Evolutionary conservation across 169 alveolate genomes (phyloP).

Genomic region (Eimeria maxima): DNA sequence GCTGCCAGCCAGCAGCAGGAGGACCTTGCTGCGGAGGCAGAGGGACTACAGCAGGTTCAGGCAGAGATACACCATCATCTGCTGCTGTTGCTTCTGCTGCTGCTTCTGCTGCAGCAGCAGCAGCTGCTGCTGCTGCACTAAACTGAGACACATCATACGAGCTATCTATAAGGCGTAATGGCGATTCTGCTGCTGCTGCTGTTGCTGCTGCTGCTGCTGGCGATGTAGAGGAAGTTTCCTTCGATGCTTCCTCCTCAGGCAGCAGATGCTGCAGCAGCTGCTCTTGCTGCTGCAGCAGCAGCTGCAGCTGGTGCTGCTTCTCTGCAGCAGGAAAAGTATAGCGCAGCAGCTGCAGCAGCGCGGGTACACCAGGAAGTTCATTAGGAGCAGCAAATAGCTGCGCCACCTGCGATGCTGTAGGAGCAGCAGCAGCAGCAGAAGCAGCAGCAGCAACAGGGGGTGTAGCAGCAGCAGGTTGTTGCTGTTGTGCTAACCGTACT

Average conservation of each 20-base stretch:
- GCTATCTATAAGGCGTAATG: not conserved
- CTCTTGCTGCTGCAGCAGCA: conserved; percentile 60
- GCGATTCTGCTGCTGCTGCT: not conserved
- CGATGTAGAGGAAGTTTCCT: not conserved
- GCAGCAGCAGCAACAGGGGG: not conserved
- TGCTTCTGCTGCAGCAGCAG: conserved; percentile 10
- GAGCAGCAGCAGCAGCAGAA: not conserved
- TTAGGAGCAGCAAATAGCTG: conserved; percentile 57
- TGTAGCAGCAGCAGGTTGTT: not conserved
- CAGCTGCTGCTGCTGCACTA: conserved; percentile 43
- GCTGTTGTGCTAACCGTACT: not conserved
- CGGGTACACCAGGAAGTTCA: not conserved
- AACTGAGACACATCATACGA: not conserved
- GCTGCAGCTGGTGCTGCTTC: conserved; percentile 45
- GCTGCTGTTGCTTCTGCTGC: conserved; percentile 30
- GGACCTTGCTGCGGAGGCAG: conserved; percentile 33
- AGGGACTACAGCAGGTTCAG: not conserved
- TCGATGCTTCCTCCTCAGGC: not conserved
- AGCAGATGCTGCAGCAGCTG: conserved; percentile 41
- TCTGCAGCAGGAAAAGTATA: conserved; percentile 39
- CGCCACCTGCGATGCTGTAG: not conserved
- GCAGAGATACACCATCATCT: not conserved
- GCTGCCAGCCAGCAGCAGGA: conserved; percentile 40
- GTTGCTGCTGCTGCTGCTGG: not conserved
- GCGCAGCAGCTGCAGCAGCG: conserved; percentile 64